Evolutionary conservation across 352 stramenopile genomes (phyloP), one percentile per base, ranked within the genome.

Genomic region (Phytophthora citricola): DNA sequence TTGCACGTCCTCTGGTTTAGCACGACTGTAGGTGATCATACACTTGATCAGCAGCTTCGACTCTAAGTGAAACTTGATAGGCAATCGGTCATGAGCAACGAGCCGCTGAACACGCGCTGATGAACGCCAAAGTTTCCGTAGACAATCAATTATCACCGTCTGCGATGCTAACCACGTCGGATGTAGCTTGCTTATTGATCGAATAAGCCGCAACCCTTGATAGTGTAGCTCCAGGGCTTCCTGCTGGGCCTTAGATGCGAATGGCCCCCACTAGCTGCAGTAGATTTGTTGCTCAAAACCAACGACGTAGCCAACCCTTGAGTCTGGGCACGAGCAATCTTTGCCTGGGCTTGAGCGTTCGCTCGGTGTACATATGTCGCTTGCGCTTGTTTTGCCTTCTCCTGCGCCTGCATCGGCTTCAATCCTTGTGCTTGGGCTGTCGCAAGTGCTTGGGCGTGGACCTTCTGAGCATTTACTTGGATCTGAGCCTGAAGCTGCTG

Each of bases 51-150:
- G 71, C 53, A 97, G 59, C 48, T 97, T 97, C 1, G 95, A 98
- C 79, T 99, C 97, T n/a, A 90, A 78, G 41, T 98, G 93, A 73
- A 97, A 98, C 46, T 96, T 89, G 51, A 95, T 95, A 32, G 85
- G 89, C 26, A 97, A 58, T 27, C 84, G 76, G 44, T 97, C 87
- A 22, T 94, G 83, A 3, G 78, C 73, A 17, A 83, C 49, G 6
- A 97, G 67, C 0, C 90, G 83, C 53, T 95, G 85, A 5, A 92
- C 71, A 9, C 87, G 87, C 29, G 81, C 94, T 61, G 79, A 90
- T 22, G 75, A 98, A 68, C 83, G 91, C 97, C 97, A 99, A 6
- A 99, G 70, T 78, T 98, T 98, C 14, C 96, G 86, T 41, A 99
- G 79, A 15, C 85, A 95, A 48, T 98, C 84, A 11, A 99, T 87